These are phyloP conservation scores for Cardamine occulta DNA, from an alignment of 345 rosid genomes.

Conservation along the genomic window DNA sequence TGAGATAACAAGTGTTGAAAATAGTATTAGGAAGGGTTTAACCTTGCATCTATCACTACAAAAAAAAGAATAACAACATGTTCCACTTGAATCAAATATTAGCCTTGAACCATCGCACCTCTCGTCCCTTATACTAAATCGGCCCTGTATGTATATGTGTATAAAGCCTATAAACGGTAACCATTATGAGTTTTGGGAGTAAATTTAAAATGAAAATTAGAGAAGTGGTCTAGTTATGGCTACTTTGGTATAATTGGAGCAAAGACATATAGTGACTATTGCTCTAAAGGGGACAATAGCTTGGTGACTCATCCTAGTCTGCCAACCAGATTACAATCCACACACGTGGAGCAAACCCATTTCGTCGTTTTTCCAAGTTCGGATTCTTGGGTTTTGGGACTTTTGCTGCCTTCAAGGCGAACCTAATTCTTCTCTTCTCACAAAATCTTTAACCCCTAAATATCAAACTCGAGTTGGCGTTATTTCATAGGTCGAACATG, in stretches of 20 bases:
- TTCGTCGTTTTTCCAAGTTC: conserved; percentile 28
- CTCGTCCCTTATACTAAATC: too few relatives aligned
- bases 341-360: conserved; percentile 21
- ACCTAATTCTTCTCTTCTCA: conserved; percentile 25
- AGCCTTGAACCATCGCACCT: too few relatives aligned
- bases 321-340: conserved; percentile 31
- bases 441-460: conserved; percentile 2
- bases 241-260: conserved; percentile 30
- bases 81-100: too few relatives aligned
- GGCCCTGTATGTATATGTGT: too few relatives aligned
- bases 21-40: too few relatives aligned
- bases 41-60: too few relatives aligned
- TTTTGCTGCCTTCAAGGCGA: conserved; percentile 25
- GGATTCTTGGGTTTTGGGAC: conserved; percentile 29
- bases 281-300: conserved; percentile 20
- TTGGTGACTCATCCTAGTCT: conserved; percentile 32
- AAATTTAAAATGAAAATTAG: background rate
- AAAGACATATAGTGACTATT: background rate
- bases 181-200: background rate
- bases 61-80: too few relatives aligned
- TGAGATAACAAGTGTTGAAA: too few relatives aligned
- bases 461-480: conserved; percentile 7
- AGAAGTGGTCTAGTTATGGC: conserved; percentile 9
- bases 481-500: conserved; percentile 30
- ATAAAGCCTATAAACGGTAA: background rate